Evolutionary conservation across 768 basidiomycete genomes (phyloP).

Genomic region (Paxillus involutus): DNA sequence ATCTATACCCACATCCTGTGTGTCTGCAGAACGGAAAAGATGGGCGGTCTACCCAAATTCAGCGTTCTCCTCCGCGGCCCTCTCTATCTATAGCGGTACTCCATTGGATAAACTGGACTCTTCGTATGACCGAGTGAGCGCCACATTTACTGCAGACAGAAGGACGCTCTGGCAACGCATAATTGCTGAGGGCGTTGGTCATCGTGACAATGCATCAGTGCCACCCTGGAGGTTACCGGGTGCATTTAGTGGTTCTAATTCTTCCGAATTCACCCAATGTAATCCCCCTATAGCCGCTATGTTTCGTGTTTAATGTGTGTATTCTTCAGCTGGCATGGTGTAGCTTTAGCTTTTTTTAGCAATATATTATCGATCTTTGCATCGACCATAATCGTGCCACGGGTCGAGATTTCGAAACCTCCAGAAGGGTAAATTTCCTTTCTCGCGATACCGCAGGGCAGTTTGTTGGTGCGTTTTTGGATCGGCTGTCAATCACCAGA

Average conservation of each 20-base stretch:
- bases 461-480: too few species aligned
- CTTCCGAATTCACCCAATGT: background rate
- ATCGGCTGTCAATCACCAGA: too few species aligned
- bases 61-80: conserved; percentile 55
- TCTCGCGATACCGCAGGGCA: too few species aligned
- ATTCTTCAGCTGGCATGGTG: conserved; percentile 24
- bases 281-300: conserved; percentile 3
- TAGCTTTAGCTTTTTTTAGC: conserved; percentile 21
- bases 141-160: conserved; percentile 37
- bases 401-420: too few species aligned
- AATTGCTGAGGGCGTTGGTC: conserved; percentile 15
- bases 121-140: conserved; percentile 23
- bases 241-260: conserved; percentile 11
- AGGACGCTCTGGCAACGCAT: conserved; percentile 42
- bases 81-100: conserved; percentile 50
- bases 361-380: background rate
- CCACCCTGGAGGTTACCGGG: conserved; percentile 26
- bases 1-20: background rate
- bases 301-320: conserved; percentile 16
- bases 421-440: too few species aligned
- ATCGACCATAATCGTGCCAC: background rate
- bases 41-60: conserved; percentile 67
- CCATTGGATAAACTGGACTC: conserved; percentile 32
- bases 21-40: conserved; percentile 25
- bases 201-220: background rate